A percentile compares a stretch with the other conserved stretches of the same genome.
Evolutionary conservation across 73 alveolate genomes (phyloP).

Genomic region (Paramecium tetraurelia): DNA sequence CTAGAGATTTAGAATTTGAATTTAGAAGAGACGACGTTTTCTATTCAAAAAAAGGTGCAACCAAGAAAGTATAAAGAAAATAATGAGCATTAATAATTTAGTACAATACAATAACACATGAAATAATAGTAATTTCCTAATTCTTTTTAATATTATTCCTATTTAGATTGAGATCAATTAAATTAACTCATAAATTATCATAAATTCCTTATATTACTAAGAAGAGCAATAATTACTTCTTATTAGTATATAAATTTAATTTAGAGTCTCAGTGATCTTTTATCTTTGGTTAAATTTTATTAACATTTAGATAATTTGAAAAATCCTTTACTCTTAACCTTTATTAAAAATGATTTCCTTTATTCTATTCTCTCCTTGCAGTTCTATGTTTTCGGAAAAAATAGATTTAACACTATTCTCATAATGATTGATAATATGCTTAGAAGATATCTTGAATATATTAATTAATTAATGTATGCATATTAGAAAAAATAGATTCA

Average conservation of each 20-base stretch:
- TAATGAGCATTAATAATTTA: background rate
- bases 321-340: background rate
- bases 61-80: background rate
- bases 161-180: background rate
- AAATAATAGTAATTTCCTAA: background rate
- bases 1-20: constrained; percentile 48
- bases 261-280: background rate
- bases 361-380: too few relatives aligned
- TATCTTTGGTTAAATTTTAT: background rate
- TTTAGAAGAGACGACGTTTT: background rate
- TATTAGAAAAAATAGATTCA: too few relatives aligned
- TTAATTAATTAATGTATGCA: too few relatives aligned
- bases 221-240: background rate
- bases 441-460: too few relatives aligned
- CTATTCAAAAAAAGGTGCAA: background rate
- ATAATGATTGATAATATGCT: too few relatives aligned
- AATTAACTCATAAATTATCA: background rate
- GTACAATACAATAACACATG: background rate
- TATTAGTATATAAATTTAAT: background rate
- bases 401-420: too few relatives aligned
- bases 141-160: background rate
- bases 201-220: background rate
- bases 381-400: too few relatives aligned
- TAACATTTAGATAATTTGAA: background rate
- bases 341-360: background rate